phyloP scores from a whole-genome alignment of 345 rosid species.

The Dipteronia sinensis region DNA sequence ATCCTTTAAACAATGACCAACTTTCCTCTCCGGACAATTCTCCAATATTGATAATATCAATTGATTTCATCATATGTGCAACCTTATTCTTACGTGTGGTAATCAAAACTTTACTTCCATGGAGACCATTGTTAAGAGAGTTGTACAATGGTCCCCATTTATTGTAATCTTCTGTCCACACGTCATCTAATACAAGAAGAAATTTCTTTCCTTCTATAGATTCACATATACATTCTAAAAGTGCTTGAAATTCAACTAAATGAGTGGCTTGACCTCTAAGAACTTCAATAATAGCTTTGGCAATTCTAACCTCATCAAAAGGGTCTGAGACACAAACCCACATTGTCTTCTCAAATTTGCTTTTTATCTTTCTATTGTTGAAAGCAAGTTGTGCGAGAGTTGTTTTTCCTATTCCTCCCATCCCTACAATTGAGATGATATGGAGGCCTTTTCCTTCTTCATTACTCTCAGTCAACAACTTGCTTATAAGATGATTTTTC shows the following conservation, averaged over 20 bases:
- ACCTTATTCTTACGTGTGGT: too few species aligned
- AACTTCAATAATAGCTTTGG: not conserved
- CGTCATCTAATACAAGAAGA: not conserved
- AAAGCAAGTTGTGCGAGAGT: constrained; percentile 5
- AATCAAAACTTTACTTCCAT: not conserved
- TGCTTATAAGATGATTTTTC: not conserved
- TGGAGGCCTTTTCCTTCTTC: not conserved
- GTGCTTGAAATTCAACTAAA: not conserved
- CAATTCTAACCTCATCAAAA: constrained; percentile 14
- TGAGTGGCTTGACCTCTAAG: not conserved
- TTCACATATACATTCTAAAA: not conserved
- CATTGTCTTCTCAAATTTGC: not conserved
- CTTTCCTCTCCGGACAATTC: too few species aligned
- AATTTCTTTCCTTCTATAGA: not conserved
- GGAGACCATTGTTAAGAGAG: not conserved
- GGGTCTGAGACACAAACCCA: constrained; percentile 10
- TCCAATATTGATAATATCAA: too few species aligned
- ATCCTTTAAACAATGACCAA: too few species aligned
- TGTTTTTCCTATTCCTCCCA: constrained; percentile 11
- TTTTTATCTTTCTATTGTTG: not conserved
- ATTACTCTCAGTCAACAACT: not conserved
- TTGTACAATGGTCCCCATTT: not conserved
- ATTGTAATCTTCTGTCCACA: not conserved
- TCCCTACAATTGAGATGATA: constrained; percentile 7
- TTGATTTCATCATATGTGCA: not conserved